Percentiles rank a stretch among this genome's conserved stretches.
These are phyloP conservation scores for Ustilago vetiveriae DNA, from an alignment of 1,284 basidiomycete genomes.

Conservation along the genomic window DNA sequence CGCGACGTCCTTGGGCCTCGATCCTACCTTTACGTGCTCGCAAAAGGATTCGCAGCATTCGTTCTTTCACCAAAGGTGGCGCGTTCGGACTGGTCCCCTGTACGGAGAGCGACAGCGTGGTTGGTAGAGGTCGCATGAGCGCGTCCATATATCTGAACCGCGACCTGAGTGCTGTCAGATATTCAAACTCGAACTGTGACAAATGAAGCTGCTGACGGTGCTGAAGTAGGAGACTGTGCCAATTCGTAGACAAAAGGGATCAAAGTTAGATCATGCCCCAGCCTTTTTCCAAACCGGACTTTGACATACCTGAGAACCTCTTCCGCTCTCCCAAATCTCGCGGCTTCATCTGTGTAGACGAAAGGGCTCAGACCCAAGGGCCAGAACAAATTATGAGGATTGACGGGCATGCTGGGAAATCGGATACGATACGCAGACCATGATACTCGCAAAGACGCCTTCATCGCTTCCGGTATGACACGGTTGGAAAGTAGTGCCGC, in stretches of 20 bases:
- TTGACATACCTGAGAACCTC: conserved; percentile 14
- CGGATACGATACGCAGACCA: background rate
- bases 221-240: conserved; percentile 3
- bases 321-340: conserved; percentile 3
- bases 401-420: background rate
- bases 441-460: background rate
- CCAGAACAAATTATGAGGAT: background rate
- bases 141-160: conserved; percentile 5
- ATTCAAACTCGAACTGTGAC: background rate
- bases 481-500: background rate
- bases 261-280: background rate
- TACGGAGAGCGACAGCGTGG: background rate
- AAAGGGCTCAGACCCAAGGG: background rate
- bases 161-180: conserved; percentile 6
- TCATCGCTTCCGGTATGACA: background rate
- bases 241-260: background rate
- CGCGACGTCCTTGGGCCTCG: background rate
- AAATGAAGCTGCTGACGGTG: background rate
- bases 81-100: background rate
- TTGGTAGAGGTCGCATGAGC: conserved; percentile 12
- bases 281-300: too few species aligned
- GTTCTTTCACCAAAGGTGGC: background rate
- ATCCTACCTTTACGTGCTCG: background rate
- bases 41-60: background rate
- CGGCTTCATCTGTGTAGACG: conserved; percentile 8